These are phyloP conservation scores for Pisolithus marmoratus DNA, from an alignment of 768 basidiomycete species.

Conservation along the genomic window DNA sequence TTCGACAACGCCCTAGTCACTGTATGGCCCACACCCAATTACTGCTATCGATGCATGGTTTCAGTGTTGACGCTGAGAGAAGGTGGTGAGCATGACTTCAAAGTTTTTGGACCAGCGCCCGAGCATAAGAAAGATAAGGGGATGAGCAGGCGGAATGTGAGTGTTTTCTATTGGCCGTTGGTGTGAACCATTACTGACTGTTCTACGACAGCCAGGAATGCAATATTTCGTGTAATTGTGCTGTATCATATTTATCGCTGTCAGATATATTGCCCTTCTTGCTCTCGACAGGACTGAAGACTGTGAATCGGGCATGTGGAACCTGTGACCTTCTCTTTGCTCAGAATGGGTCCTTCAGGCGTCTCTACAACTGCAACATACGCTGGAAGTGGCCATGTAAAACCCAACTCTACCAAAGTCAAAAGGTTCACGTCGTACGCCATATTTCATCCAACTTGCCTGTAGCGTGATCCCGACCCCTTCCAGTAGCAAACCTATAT, in stretches of 20 bases:
- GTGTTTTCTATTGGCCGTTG: slow-evolving; percentile 13
- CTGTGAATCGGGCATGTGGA: too few species aligned
- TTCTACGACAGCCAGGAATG: slow-evolving; percentile 28
- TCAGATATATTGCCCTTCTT: background rate
- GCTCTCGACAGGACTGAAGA: too few species aligned
- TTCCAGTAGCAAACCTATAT: too few species aligned
- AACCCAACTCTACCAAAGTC: too few species aligned
- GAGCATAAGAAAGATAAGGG: slow-evolving; percentile 87
- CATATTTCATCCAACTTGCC: too few species aligned
- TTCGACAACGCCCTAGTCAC: slow-evolving; percentile 90
- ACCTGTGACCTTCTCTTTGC: too few species aligned
- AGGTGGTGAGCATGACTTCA: slow-evolving; percentile 55
- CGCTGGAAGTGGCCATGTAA: too few species aligned
- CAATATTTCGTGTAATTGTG: slow-evolving; percentile 33
- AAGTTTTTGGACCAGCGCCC: slow-evolving; percentile 78
- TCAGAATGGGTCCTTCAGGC: too few species aligned
- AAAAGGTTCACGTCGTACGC: too few species aligned
- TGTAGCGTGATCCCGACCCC: too few species aligned
- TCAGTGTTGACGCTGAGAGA: slow-evolving; percentile 80
- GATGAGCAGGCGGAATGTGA: slow-evolving; percentile 67
- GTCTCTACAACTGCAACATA: too few species aligned
- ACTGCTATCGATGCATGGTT: slow-evolving; percentile 80
- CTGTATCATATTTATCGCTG: background rate
- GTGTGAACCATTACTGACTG: background rate
- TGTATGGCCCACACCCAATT: slow-evolving; percentile 90